Conservation (phyloP, 768 basidiomycete genomes). For the Favolaschia claudopus region DNA sequence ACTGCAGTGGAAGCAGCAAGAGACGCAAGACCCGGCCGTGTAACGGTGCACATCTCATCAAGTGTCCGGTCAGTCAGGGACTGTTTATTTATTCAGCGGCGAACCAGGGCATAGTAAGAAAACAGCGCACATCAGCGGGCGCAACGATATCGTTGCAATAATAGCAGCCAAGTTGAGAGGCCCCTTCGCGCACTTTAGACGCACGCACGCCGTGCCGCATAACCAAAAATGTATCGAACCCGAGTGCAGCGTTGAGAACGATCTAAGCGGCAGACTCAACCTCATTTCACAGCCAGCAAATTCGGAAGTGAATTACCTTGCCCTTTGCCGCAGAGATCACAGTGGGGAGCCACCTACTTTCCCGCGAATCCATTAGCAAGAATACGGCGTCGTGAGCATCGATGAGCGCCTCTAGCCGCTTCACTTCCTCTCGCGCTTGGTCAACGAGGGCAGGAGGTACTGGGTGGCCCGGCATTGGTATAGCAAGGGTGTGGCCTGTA, state of each 20-base stretch:
- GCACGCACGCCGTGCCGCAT: constrained; percentile 91
- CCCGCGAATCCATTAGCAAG: constrained; percentile 97
- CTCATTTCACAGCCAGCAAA: neutral
- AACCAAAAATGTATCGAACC: constrained; percentile 95
- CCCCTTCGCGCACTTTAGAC: constrained; percentile 35
- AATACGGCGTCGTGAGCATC: constrained; percentile 91
- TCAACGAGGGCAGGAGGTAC: constrained; percentile 66
- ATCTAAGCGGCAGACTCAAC: constrained; percentile 55
- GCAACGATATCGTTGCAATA: constrained; percentile 99
- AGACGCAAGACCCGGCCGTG: constrained; percentile 90
- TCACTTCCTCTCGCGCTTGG: constrained; percentile 72
- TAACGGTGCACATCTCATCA: constrained; percentile 99
- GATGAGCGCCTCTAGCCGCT: constrained; percentile 76
- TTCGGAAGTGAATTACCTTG: constrained; percentile 59
- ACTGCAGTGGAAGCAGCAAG: constrained; percentile 94
- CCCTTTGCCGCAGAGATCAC: constrained; percentile 84
- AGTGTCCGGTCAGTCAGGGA: constrained; percentile 86
- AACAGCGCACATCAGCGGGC: constrained; percentile 80
- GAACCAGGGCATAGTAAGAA: constrained; percentile 2
- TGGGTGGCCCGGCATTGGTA: constrained; percentile 99
- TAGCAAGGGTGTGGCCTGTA: constrained; percentile 75
- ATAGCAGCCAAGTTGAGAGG: constrained; percentile 81
- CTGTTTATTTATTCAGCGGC: constrained; percentile 15
- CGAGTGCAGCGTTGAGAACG: constrained; percentile 92
- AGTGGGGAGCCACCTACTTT: constrained; percentile 96